Percentiles rank a stretch among this genome's conserved stretches.
Evolutionary conservation across 345 rosid genomes (phyloP).

Genomic region (Euphorbia tirucalli): DNA sequence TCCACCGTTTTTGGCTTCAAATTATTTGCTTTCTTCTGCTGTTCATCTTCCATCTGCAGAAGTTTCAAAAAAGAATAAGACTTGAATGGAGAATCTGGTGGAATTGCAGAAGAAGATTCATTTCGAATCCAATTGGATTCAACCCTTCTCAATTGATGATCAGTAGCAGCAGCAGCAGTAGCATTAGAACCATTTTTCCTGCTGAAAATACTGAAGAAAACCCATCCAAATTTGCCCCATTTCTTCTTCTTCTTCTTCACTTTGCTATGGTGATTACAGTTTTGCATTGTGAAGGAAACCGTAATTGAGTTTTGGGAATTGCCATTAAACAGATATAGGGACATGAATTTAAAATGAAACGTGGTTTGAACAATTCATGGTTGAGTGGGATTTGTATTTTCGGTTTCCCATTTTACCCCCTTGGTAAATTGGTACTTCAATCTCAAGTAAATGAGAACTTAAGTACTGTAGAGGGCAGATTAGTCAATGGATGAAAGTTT

Average conservation of each 20-base stretch:
- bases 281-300: conserved; percentile 13
- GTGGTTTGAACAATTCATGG: too few species aligned
- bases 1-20: neutral
- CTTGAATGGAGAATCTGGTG: neutral
- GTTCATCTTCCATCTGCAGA: conserved; percentile 9
- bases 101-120: neutral
- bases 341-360: neutral
- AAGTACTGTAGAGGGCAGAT: neutral
- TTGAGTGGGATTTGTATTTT: conserved; percentile 13
- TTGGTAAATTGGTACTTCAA: too few species aligned
- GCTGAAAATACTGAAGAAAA: conserved; percentile 32
- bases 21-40: neutral
- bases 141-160: neutral
- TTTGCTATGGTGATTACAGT: neutral
- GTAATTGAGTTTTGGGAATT: too few species aligned
- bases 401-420: neutral
- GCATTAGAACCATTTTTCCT: neutral
- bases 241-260: conserved; percentile 11
- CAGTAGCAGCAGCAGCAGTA: neutral
- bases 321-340: too few species aligned
- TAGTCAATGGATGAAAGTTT: neutral
- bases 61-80: conserved; percentile 10
- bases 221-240: conserved; percentile 24
- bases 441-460: too few species aligned
- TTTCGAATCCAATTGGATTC: neutral